Evolutionary conservation across 495 filamentous ascomycete genomes (phyloP), one percentile per base, ranked within the genome.

Genomic region (Aspergillus indologenus): DNA sequence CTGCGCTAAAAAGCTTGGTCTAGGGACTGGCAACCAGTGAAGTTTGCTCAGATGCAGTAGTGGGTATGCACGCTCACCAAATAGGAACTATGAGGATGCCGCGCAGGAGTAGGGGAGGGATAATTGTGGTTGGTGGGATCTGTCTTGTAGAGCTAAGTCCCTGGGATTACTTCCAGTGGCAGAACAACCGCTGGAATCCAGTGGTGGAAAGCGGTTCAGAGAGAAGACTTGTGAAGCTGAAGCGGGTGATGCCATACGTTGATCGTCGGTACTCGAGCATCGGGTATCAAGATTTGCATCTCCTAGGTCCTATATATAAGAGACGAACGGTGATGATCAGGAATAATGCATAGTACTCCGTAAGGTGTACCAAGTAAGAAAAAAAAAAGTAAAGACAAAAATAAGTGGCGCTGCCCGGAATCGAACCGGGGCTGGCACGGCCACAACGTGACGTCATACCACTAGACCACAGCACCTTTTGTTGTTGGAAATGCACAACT

Each of bases 361-460:
- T 51, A 57, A 20, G 17, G 34, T 56, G 42, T 29, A 45, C 8
- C 44, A 48, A 21, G 22, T 7, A 19, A 48, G 53, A 58, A 59
- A 60, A 56, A 20, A 47, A 53, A 40, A 49, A 40, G 29, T n/a
- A n/a, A n/a, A n/a, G n/a, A n/a, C n/a, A 50, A 56, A 40, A 22
- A 47, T 44, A 55, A 49, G 45, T 70, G 68, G 68, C 61, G 60
- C 78, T 88, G 34, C 87, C 91, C 40, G 80, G 80, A 65, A 88
- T 96, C 58, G 76, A 87, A 65, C 92, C 92, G 8, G 92, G 91
- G 60, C 96, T 95, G 70, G 81, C 96, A 40, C 80, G 81, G 61
- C 85, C 87, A 56, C 80, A 93, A 68, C 63, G 66, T 68, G 61
- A 66, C 66, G 64, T 71, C 68, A 60, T 71, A 68, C 68, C 66